A percentile compares a stretch with the other conserved stretches of the same genome.
phyloP scores from a whole-genome alignment of 805 yeast species.

The Candida pseudofarinosa region DNA sequence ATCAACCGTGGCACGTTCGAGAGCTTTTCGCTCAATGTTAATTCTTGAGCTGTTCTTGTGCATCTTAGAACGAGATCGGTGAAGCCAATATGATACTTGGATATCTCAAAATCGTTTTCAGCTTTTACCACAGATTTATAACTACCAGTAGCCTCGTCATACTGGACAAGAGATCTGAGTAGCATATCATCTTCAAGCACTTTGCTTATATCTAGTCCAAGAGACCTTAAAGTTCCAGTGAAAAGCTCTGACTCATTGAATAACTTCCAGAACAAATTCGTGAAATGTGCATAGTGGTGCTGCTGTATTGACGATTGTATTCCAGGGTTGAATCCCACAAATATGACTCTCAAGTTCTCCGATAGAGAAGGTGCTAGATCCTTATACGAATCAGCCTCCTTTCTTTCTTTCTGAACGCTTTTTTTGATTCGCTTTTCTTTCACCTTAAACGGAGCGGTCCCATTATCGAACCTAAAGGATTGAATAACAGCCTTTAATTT shows the following conservation, averaged over 20 bases:
- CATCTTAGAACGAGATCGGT: conserved; percentile 68
- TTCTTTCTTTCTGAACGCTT: conserved; percentile 1
- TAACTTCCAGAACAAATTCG: conserved; percentile 67
- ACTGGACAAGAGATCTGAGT: conserved; percentile 10
- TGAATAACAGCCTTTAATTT: conserved; percentile 13
- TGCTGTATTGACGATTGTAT: conserved; percentile 54
- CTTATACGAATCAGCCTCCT: conserved; percentile 6
- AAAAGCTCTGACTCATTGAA: conserved; percentile 51
- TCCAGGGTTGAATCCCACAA: conserved; percentile 75
- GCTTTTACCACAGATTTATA: conserved; percentile 15
- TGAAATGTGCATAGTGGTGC: conserved; percentile 69
- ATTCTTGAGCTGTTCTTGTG: conserved; percentile 54
- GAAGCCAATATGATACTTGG: conserved; percentile 54
- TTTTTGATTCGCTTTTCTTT: not conserved
- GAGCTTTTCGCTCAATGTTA: conserved; percentile 48
- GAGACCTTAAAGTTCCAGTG: conserved; percentile 9
- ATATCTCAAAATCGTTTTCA: conserved; percentile 39
- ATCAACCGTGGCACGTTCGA: conserved; percentile 52
- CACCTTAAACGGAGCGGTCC: not conserved
- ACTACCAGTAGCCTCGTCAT: conserved; percentile 3
- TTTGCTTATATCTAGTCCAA: conserved; percentile 1
- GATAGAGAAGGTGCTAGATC: conserved; percentile 32
- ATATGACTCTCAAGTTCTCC: conserved; percentile 36
- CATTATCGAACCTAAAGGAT: conserved; percentile 13
- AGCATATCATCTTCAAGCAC: conserved; percentile 8